Base-by-base conservation (phyloP, 768 basidiomycete genomes). In the Lepiota venenata region DNA sequence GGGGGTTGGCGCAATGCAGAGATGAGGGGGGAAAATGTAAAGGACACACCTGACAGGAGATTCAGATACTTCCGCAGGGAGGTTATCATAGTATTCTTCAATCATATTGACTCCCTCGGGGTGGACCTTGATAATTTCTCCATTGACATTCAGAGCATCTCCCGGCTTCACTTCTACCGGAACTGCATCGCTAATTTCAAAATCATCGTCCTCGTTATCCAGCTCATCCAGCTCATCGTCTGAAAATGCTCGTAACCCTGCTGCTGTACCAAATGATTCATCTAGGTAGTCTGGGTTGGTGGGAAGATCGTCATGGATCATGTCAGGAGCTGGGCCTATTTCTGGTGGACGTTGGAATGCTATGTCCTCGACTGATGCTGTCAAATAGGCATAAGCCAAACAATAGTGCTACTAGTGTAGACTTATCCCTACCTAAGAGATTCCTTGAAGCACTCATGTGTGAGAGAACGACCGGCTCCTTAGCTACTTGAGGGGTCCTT, bases 251-350 rank as follows among this genome's bases (percentile, higher is more conserved):
- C 83, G 79, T 15, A 92, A 71, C 12, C 91, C 91, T 4, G 84
- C 88, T 15, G 90, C 85, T 20, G 88, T 72, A 38, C 88, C 85
- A 58, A 91, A 91, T 2, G 90, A 87, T 49, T 81, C 82, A 59
- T 93, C 91, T 43, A 98, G 75, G 63, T 95, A 98, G 63, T 94
- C 91, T 44, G 77, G 71, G 66, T 98, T 96, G 18, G 79, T 88
- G 0, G 96, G 96, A 8, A 98, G 73, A 66, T 98, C 94, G 61
- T 98, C 96, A 29, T 77, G 74, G 53, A 98, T 87, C 84, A 97
- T 85, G 68, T 98, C 96, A 12, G 91, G 85, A 8, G 84, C 80
- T 9, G 83, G 79, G 18, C 88, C 87, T 39, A 96, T 74, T 59
- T 92, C 87, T 2, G 92, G 92, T 6, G 85, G 64, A 40, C 72